Evolutionary conservation across 805 yeast genomes (phyloP), one percentile per base, ranked within the genome.

Genomic region (Wickerhamia fluorescens): DNA sequence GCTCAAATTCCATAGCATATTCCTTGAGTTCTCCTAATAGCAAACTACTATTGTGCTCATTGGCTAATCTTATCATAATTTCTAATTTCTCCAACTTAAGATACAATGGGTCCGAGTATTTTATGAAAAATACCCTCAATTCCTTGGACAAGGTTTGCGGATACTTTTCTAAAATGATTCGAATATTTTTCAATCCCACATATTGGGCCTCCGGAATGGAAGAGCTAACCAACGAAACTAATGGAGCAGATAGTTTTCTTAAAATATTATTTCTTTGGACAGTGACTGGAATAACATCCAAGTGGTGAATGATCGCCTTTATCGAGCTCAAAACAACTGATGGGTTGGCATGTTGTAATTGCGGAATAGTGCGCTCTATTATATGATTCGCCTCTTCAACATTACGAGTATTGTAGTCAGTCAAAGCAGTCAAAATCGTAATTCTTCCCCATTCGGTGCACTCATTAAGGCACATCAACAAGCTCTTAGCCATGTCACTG

Each of bases 401-500:
- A 25, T 67, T 72, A 2, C 50, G 45, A 0, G 94, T 66, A 4
- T 62, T 49, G 51, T 79, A 89, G 25, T 80, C 88, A 5, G 86
- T 69, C 39, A 92, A 59, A 1, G 95, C 87, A 1, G 83, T 74
- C 35, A 92, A 66, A 24, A 92, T 83, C 2, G 96, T 75, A 40
- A 92, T 82, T 47, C 98, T 73, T 7, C 98, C 98, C 99, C 99
- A 92, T 60, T 92, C 99, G 0, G 97, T 88, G 59, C 97, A 89
- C 59, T 92, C 99, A 54, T 89, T 89, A 40, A 92, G 66, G 9
- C 96, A 94, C 42, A 77, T 65, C 36, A 92, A 63, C 36, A 92
- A 69, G 51, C 78, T 82, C 33, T 71, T 65, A 29, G 77, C 64
- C 46, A 53, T 61, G 30, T 49, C 66, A 24, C 49, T 45, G 37